These are phyloP conservation scores for Typha latifolia DNA, from an alignment of 176 grass and related monocot genomes.

Conservation along the genomic window DNA sequence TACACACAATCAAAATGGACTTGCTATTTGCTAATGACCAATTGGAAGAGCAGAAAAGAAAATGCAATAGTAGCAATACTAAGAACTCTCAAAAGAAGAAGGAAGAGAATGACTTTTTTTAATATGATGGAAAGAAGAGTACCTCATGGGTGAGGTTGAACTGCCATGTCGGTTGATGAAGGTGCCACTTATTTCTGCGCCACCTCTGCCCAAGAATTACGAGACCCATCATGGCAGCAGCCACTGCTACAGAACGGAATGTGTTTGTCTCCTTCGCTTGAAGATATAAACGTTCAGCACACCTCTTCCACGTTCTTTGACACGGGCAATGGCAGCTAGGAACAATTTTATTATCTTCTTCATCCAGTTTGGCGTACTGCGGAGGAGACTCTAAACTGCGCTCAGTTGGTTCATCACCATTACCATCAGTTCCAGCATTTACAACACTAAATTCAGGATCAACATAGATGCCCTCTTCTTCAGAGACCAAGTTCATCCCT, in stretches of 20 bases:
- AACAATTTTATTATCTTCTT: conserved; percentile 6
- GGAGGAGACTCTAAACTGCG: neutral
- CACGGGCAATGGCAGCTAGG: conserved; percentile 11
- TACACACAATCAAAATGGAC: no score
- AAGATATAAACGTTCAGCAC: conserved; percentile 51
- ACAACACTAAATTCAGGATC: conserved; percentile 10
- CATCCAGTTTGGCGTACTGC: neutral
- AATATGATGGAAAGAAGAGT: no score
- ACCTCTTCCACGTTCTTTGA: conserved; percentile 40
- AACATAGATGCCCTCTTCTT: conserved; percentile 14
- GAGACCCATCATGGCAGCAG: conserved; percentile 64
- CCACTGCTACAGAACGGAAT: conserved; percentile 68
- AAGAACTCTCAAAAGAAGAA: no score
- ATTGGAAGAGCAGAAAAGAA: no score
- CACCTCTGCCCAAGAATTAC: conserved; percentile 68
- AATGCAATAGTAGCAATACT: no score
- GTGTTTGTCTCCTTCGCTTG: conserved; percentile 63
- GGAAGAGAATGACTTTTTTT: no score
- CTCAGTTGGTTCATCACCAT: no score
- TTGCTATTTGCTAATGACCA: no score
- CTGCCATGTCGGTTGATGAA: conserved; percentile 40
- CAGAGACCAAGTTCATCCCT: neutral
- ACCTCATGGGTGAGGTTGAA: no score
- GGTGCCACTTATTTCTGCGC: conserved; percentile 65
- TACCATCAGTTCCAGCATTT: neutral